Evolutionary conservation across 2,329 filamentous ascomycete species (phyloP), one percentile per base, ranked within the genome.

Genomic region (Bimuria novae-zelandiae): DNA sequence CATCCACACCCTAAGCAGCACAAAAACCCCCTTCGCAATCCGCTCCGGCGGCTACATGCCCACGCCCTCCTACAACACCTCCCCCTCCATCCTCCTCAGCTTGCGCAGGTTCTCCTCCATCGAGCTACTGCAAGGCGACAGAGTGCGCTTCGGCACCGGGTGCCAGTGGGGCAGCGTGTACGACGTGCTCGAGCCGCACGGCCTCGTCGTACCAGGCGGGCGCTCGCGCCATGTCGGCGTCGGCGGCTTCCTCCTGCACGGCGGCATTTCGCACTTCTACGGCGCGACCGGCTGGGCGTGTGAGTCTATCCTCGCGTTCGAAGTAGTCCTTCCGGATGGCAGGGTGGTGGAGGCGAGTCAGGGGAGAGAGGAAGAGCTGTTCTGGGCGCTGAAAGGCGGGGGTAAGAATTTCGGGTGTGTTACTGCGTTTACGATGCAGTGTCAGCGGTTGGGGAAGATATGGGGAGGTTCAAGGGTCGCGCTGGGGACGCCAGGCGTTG

Each of bases 321-420:
- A 69, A 29, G 57, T 74, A 5, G 71, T 75, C 5, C 67, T 76
- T 23, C 69, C 71, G 27, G 56, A 62, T 33, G 73, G 71, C 3
- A n/a, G 16, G 10, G 41, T 54, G 7, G 46, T 54, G 4, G 10
- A n/a, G 12, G 52, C 52, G 21, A 50, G 29, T 29, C n/a, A 22
- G 16, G 33, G 16, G 14, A 8, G 36, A 7, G 46, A 54, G 16
- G 1, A 17, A 1, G 54, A 57, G 29, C 39, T 74, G 8, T 74
- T 67, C 56, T 57, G 52, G 30, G 67, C 65, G 0, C 57, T 71
- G 12, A 64, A 68, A 44, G 68, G 69, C 14, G 61, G 61, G 29
- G 51, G 54, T 3, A 55, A 49, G 32, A 62, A 62, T 16, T 62
- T 61, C 25, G 54, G 61, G 11, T 45, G 61, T 17, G 51, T 62